A percentile compares a stretch with the other conserved stretches of the same genome.
Conservation (phyloP, 83 land plant species). For the Diphasiastrum complanatum region DNA sequence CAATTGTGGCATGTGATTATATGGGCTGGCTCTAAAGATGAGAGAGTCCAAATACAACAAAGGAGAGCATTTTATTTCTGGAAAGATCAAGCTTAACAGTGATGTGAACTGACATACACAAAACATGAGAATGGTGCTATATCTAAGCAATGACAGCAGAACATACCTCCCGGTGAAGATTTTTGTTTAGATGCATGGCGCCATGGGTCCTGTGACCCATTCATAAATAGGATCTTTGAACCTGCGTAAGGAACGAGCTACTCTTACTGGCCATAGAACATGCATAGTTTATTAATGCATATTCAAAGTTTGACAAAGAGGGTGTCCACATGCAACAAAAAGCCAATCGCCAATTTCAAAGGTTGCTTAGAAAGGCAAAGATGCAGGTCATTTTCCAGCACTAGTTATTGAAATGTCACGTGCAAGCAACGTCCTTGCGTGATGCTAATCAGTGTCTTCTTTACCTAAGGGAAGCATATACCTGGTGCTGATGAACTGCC, state of each 20-base stretch:
- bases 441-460: no score
- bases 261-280: not conserved
- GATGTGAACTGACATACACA: no score
- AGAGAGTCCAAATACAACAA: not conserved
- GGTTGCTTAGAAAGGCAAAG: no score
- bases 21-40: conserved; percentile 70
- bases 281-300: not conserved
- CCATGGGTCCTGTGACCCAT: conserved; percentile 99
- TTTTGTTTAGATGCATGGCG: conserved; percentile 92
- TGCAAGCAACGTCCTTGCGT: no score
- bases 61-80: not conserved
- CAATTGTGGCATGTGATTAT: conserved; percentile 81
- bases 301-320: no score
- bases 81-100: not conserved
- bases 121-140: no score
- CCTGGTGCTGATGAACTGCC: no score
- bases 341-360: no score
- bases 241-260: conserved; percentile 30
- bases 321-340: not conserved
- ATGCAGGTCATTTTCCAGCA: no score
- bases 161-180: conserved; percentile 61
- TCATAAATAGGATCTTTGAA: conserved; percentile 74
- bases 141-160: not conserved
- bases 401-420: no score
- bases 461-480: no score